phyloP scores from a whole-genome alignment of 495 filamentous ascomycete species.

The Annulohypoxylon bovei region DNA sequence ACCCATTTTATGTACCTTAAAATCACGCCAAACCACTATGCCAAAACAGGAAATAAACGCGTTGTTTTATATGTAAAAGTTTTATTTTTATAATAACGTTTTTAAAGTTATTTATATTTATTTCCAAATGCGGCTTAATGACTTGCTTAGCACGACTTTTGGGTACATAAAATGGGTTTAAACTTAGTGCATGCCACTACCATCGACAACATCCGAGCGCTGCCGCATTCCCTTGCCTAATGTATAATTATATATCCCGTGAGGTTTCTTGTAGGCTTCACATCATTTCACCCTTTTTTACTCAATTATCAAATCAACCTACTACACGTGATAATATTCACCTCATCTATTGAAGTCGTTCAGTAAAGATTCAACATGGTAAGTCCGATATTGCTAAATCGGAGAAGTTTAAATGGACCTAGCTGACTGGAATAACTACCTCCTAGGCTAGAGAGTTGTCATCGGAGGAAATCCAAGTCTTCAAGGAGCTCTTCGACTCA shows the following conservation, averaged over 20 bases:
- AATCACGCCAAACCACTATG: too few relatives aligned
- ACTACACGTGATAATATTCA: background rate
- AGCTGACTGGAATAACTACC: background rate
- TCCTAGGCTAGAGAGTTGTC: constrained; percentile 47
- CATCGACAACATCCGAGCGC: constrained; percentile 18
- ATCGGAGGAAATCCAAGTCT: constrained; percentile 47
- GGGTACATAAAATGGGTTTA: too few relatives aligned
- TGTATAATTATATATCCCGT: constrained; percentile 6
- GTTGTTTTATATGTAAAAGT: too few relatives aligned
- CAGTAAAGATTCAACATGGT: constrained; percentile 11
- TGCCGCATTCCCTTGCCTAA: background rate
- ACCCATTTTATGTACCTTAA: too few relatives aligned
- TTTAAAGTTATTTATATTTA: too few relatives aligned
- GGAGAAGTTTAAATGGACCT: background rate
- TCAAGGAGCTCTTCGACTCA: constrained; percentile 50
- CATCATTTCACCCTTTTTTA: background rate
- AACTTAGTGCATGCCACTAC: too few relatives aligned
- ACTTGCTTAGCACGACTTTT: too few relatives aligned
- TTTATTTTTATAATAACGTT: too few relatives aligned
- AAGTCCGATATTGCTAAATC: background rate
- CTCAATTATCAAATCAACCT: background rate
- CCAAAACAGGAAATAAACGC: too few relatives aligned
- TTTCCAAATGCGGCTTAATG: too few relatives aligned
- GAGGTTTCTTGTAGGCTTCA: background rate
- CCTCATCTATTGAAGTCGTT: background rate